Base-by-base conservation (phyloP, 2,329 filamentous ascomycete genomes). In the Exserohilum rostratum region DNA sequence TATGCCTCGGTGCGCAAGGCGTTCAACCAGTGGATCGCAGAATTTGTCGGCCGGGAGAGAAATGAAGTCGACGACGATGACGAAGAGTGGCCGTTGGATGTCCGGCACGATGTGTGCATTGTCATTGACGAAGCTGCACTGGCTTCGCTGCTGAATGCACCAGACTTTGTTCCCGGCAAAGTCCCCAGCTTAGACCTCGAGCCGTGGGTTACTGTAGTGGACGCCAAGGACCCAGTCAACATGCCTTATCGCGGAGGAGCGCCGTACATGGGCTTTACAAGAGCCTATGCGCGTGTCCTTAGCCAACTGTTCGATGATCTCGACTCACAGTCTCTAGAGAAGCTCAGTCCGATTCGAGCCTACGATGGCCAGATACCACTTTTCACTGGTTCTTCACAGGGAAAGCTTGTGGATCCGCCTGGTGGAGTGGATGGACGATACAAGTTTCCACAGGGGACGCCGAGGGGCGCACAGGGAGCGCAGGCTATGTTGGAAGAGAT, bases 361-460 rank as follows among this genome's bases (percentile, higher is more conserved):
- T 46, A 46, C 18, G 30, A 46, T 9, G 43, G 30, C 17, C 43
- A 46, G 17, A 46, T 46, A 17, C 43, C 43, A 12, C 30, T 45
- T 22, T 45, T 13, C 15, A n/a, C n/a, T 29, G 42, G 42, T 22
- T 22, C 42, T 34, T n/a, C 15, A 10, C 11, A 15, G 17, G 43
- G 43, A 2, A 35, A 35, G 30, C 17, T 46, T 35, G 30, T 46
- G 4, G 30, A 46, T 46, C 43, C 43, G 9, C 17, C 30, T 25
- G 30, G 30, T 27, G 43, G 43, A 22, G 30, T 46, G 17, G 30
- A 46, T 2, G 43, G 17, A 34, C 30, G 43, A 35, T 25, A 35
- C 18, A 25, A 25, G 6, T 46, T 46, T 46, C 43, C 43, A 5
- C 11, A 6, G 3, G 43, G 30, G 6, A 46, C 43, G 30, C 43